Conservation (phyloP, 2,329 filamentous ascomycete species). For the Lasiodiplodia hormozganensis region DNA sequence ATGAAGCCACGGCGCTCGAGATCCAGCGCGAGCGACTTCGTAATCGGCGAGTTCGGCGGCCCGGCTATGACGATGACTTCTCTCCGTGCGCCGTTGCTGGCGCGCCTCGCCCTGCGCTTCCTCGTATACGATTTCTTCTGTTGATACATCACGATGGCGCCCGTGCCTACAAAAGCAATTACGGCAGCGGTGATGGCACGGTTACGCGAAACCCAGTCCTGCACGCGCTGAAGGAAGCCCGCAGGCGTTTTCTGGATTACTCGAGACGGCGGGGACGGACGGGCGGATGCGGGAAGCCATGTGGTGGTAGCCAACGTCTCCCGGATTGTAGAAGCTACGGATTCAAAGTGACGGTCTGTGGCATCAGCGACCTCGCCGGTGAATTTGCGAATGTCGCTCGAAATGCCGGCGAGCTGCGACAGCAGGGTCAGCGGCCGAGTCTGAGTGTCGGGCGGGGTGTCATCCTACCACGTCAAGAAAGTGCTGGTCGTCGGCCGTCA, state of each 20-base stretch:
- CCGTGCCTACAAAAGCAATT: conserved; percentile 73
- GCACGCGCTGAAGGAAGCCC: conserved; percentile 62
- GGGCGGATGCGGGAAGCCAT: conserved; percentile 76
- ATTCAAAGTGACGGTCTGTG: conserved; percentile 81
- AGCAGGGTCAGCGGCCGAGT: conserved; percentile 16
- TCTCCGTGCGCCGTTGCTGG: conserved; percentile 80
- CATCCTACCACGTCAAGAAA: conserved; percentile 75
- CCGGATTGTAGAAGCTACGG: conserved; percentile 73
- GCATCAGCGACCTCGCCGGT: conserved; percentile 77
- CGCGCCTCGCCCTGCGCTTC: conserved; percentile 78
- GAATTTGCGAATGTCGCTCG: conserved; percentile 73
- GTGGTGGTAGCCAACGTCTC: conserved; percentile 70
- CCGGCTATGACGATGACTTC: conserved; percentile 91
- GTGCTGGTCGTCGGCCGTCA: conserved; percentile 81
- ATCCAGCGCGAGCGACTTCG: conserved; percentile 81
- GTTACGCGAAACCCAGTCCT: conserved; percentile 76
- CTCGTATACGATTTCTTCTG: conserved; percentile 65
- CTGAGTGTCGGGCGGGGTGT: not conserved
- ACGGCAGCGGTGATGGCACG: conserved; percentile 76
- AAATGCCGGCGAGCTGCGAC: conserved; percentile 62
- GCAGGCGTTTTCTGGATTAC: conserved; percentile 44
- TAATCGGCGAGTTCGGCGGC: conserved; percentile 83
- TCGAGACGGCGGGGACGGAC: conserved; percentile 60
- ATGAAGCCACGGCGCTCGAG: conserved; percentile 92
- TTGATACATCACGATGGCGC: conserved; percentile 63